These are phyloP conservation scores for Rutidosis leptorrhynchoides DNA, from an alignment of 129 eudicot species.

Conservation along the genomic window DNA sequence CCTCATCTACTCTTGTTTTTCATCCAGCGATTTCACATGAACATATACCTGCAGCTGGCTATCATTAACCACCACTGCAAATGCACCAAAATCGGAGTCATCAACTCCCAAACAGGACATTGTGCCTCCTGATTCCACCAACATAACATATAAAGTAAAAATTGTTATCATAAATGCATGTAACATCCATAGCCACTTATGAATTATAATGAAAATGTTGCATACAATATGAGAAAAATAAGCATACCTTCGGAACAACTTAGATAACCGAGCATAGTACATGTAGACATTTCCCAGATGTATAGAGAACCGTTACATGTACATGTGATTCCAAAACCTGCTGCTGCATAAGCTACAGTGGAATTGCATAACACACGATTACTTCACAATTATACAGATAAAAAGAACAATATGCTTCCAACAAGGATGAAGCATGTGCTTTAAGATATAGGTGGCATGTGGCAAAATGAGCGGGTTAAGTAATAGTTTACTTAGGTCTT, in stretches of 20 bases:
- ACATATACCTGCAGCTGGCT: conserved; percentile 58
- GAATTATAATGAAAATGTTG: not conserved
- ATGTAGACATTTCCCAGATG: conserved; percentile 82
- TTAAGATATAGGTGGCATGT: not conserved
- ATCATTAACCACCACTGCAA: conserved; percentile 61
- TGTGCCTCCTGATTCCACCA: conserved; percentile 42
- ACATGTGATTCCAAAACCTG: conserved; percentile 74
- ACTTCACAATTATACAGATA: conserved; percentile 6
- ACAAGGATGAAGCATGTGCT: not conserved
- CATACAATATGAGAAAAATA: conserved; percentile 4
- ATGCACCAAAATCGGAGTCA: conserved; percentile 47
- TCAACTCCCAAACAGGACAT: conserved; percentile 58
- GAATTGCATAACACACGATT: conserved; percentile 44
- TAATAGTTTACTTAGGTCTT: not conserved
- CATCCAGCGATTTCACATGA: conserved; percentile 13
- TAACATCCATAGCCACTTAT: not conserved
- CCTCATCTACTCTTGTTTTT: conserved; percentile 14
- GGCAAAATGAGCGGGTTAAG: not conserved
- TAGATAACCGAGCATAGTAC: conserved; percentile 49
- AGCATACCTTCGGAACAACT: conserved; percentile 56
- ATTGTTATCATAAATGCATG: not conserved
- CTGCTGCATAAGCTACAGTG: conserved; percentile 54
- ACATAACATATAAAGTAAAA: conserved; percentile 7
- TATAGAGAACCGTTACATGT: conserved; percentile 61
- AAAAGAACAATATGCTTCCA: conserved; percentile 15